These are phyloP conservation scores for Podospora tetraspora DNA, from an alignment of 495 filamentous ascomycete genomes.

Conservation along the genomic window DNA sequence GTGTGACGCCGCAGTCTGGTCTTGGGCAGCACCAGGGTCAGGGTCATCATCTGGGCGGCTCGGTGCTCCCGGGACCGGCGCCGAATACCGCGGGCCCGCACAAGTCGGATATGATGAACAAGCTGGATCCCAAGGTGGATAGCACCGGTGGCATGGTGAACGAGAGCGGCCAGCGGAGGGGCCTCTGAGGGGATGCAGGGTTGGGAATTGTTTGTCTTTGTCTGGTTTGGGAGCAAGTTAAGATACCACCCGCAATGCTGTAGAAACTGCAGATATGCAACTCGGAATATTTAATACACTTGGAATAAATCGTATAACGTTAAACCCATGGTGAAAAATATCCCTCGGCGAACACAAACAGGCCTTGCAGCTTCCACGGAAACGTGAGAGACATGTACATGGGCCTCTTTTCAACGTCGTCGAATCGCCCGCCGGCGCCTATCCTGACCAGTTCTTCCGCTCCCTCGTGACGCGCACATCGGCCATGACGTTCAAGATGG, in stretches of 20 bases:
- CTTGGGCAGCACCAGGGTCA: neutral
- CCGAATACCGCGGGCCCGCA: slow-evolving; percentile 48
- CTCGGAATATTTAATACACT: neutral
- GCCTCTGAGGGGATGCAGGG: neutral
- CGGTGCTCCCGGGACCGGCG: slow-evolving; percentile 25
- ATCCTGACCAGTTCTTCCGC: slow-evolving; percentile 8
- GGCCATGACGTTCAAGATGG: slow-evolving; percentile 4
- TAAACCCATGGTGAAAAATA: too few species aligned
- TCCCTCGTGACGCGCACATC: slow-evolving; percentile 1
- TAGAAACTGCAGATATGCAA: neutral
- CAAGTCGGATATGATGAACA: slow-evolving; percentile 45
- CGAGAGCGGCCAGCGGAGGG: slow-evolving; percentile 3
- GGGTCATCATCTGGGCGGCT: neutral
- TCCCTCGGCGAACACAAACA: neutral
- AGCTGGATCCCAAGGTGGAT: slow-evolving; percentile 48
- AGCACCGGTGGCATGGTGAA: slow-evolving; percentile 18
- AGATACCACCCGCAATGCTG: neutral
- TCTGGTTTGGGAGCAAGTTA: neutral
- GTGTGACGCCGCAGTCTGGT: neutral
- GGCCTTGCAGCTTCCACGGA: slow-evolving; percentile 7
- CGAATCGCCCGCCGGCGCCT: neutral
- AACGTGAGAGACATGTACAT: slow-evolving; percentile 1
- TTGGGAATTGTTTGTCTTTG: neutral
- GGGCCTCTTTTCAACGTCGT: neutral
- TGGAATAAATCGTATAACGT: too few species aligned